phyloP scores from a whole-genome alignment of 2,329 filamentous ascomycete species.

The Exophiala oligosperma region DNA sequence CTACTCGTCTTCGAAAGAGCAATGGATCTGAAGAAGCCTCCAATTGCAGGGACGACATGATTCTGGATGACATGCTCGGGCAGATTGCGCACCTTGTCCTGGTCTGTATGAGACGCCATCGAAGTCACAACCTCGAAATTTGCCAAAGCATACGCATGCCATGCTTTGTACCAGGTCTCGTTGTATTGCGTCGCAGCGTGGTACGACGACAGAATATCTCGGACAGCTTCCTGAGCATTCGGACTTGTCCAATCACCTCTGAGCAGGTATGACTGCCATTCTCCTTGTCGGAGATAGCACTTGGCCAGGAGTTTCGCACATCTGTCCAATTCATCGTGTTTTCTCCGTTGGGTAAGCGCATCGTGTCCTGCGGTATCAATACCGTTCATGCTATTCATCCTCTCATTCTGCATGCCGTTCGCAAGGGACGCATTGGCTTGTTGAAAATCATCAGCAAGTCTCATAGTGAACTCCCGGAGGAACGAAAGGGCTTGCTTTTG shows the following conservation, averaged over 20 bases:
- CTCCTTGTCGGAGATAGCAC: slow-evolving; percentile 92
- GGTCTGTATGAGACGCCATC: slow-evolving; percentile 66
- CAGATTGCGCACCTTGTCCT: slow-evolving; percentile 43
- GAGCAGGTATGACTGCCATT: slow-evolving; percentile 88
- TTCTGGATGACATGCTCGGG: slow-evolving; percentile 60
- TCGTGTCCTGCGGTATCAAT: slow-evolving; percentile 42
- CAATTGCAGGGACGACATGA: slow-evolving; percentile 90
- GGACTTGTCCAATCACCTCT: slow-evolving; percentile 87
- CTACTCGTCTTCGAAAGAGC: slow-evolving; percentile 88
- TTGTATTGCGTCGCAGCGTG: slow-evolving; percentile 91
- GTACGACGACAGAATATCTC: slow-evolving; percentile 89
- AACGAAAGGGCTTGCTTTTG: slow-evolving; percentile 63
- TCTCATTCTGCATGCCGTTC: slow-evolving; percentile 45
- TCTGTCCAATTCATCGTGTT: slow-evolving; percentile 54
- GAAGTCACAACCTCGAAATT: slow-evolving; percentile 98
- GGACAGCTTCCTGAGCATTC: slow-evolving; percentile 80
- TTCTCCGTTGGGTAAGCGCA: slow-evolving; percentile 38
- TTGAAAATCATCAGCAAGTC: slow-evolving; percentile 60
- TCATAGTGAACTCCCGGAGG: slow-evolving; percentile 62
- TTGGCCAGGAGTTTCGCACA: slow-evolving; percentile 77
- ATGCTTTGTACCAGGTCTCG: slow-evolving; percentile 95
- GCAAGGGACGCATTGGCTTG: slow-evolving; percentile 43
- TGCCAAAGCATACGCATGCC: slow-evolving; percentile 97
- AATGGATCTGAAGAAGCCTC: slow-evolving; percentile 97
- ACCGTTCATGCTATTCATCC: slow-evolving; percentile 44